Conservation (phyloP, 192 early-diverging fungal genomes). For the Coemansia guatemalensis region DNA sequence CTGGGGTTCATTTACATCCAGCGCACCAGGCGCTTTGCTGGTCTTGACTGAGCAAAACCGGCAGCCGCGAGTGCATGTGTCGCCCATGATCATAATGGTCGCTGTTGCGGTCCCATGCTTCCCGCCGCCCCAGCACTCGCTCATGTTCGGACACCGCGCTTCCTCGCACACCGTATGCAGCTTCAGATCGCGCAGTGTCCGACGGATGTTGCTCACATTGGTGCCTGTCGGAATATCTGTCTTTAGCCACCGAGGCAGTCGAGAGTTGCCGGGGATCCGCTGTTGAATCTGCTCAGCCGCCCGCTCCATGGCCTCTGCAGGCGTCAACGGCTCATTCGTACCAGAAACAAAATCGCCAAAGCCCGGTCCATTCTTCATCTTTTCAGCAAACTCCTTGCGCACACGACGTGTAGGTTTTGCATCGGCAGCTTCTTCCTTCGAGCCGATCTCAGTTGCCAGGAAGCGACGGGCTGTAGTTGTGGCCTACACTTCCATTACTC, state of each 20-base stretch:
- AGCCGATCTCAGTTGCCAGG: slow-evolving; percentile 35
- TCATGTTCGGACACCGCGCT: slow-evolving; percentile 96
- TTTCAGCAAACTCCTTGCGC: slow-evolving; percentile 48
- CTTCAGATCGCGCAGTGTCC: slow-evolving; percentile 90
- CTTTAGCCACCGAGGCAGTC: slow-evolving; percentile 93
- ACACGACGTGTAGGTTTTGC: slow-evolving; percentile 24
- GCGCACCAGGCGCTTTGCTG: slow-evolving; percentile 73
- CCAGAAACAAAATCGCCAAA: slow-evolving; percentile 56
- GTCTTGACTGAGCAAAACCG: slow-evolving; percentile 99
- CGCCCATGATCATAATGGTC: slow-evolving; percentile 99
- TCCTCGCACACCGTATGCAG: slow-evolving; percentile 98
- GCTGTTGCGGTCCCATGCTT: slow-evolving; percentile 94
- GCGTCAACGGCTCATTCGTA: slow-evolving; percentile 26
- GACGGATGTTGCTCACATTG: slow-evolving; percentile 81
- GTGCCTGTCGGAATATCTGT: slow-evolving; percentile 83
- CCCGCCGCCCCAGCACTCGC: slow-evolving; percentile 98
- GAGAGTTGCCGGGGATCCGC: slow-evolving; percentile 12
- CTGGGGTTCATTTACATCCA: slow-evolving; percentile 90
- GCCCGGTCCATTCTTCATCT: slow-evolving; percentile 51
- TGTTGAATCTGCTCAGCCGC: slow-evolving; percentile 10
- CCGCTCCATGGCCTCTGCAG: slow-evolving; percentile 32
- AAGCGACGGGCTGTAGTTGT: slow-evolving; percentile 12
- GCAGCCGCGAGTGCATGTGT: slow-evolving; percentile 96
- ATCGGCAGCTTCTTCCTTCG: not conserved
- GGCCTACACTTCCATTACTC: not conserved